These are phyloP conservation scores for Globisporangium nunn DNA, from an alignment of 352 stramenopile genomes.

Conservation along the genomic window DNA sequence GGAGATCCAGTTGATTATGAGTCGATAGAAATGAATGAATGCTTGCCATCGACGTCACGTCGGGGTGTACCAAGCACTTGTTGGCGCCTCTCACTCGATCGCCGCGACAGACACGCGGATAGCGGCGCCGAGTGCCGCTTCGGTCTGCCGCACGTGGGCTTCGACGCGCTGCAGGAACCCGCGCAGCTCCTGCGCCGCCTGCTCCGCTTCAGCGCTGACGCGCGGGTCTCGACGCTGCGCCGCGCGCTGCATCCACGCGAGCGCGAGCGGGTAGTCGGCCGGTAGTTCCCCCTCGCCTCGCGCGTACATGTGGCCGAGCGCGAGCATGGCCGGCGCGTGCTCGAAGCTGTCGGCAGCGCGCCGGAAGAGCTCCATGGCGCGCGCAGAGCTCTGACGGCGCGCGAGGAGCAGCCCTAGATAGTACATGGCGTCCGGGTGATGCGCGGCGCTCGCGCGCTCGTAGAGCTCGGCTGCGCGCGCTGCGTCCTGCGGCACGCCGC, in stretches of 20 bases:
- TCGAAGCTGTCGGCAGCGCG: conserved; percentile 24
- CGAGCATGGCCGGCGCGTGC: conserved; percentile 41
- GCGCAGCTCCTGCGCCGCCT: conserved; percentile 29
- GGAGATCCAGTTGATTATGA: not conserved
- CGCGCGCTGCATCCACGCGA: conserved; percentile 40
- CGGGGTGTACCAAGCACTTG: no score
- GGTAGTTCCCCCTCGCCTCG: conserved; percentile 19
- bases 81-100: conserved; percentile 19
- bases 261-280: conserved; percentile 34
- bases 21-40: conserved; percentile 3
- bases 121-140: conserved; percentile 31
- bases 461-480: conserved; percentile 29
- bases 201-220: conserved; percentile 17
- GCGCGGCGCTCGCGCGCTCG: conserved; percentile 14
- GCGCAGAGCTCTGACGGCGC: conserved; percentile 22
- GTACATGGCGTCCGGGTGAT: conserved; percentile 42
- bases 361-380: conserved; percentile 29
- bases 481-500: conserved; percentile 28
- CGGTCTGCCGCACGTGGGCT: conserved; percentile 27
- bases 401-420: conserved; percentile 44
- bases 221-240: conserved; percentile 20
- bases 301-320: conserved; percentile 40
- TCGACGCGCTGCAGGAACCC: conserved; percentile 34
- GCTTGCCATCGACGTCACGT: not conserved
- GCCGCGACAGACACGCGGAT: conserved; percentile 35